Evolutionary conservation across 495 filamentous ascomycete genomes (phyloP).

Genomic region (Neurospora sp.): DNA sequence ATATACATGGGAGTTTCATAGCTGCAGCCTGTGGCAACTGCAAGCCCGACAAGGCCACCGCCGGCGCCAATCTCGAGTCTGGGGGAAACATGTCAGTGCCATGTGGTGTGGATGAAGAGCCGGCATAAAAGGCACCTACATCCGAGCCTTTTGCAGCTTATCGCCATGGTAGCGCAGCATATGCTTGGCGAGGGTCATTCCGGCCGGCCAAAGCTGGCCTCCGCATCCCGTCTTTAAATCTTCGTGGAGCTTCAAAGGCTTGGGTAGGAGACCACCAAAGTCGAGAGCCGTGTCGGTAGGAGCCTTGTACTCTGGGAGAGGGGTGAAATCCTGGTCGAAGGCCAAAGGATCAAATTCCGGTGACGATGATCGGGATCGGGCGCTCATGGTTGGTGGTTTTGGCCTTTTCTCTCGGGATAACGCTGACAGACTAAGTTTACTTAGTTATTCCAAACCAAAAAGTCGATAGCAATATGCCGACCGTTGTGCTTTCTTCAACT

Average conservation of each 20-base stretch:
- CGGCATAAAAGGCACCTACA: conserved; percentile 47
- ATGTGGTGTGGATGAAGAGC: not conserved
- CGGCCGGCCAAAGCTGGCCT: conserved; percentile 88
- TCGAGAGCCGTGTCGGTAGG: conserved; percentile 52
- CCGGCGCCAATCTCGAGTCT: conserved; percentile 92
- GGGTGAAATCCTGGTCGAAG: conserved; percentile 58
- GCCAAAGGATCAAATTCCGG: conserved; percentile 38
- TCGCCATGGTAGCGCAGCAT: conserved; percentile 59
- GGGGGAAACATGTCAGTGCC: conserved; percentile 4
- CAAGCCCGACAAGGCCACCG: conserved; percentile 74
- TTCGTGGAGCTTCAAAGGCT: conserved; percentile 66
- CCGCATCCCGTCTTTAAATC: conserved; percentile 82
- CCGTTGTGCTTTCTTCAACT: not conserved
- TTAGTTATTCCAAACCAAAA: not conserved
- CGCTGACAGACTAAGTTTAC: not conserved
- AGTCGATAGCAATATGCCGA: too few species aligned
- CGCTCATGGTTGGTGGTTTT: not conserved
- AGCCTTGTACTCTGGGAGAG: conserved; percentile 51
- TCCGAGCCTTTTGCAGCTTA: conserved; percentile 51
- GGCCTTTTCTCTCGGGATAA: not conserved
- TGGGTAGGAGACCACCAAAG: conserved; percentile 62
- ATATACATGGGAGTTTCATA: conserved; percentile 50
- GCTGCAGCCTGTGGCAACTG: conserved; percentile 49
- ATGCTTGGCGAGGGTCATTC: conserved; percentile 77
- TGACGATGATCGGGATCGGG: conserved; percentile 15